Evolutionary conservation across 148 eudicot genomes (phyloP), one percentile per base, ranked within the genome.

Genomic region (Rhododendron williamsianum): DNA sequence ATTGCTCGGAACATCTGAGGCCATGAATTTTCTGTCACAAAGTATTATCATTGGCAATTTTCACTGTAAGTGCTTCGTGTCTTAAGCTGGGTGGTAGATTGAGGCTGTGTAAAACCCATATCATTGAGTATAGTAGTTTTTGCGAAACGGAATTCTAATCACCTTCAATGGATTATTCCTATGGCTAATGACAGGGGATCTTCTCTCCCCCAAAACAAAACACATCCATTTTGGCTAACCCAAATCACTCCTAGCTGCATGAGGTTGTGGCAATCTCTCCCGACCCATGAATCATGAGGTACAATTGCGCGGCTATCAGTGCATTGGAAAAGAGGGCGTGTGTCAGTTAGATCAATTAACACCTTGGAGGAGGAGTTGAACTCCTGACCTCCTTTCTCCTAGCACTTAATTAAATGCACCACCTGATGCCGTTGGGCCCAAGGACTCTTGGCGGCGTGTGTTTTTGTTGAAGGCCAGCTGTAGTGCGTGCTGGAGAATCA

Each of bases 1-100:
- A 58, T 48, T 87, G 82, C 90, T 90, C 21, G 97, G 89, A 54
- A 93, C 87, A 87, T 94, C 97, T 4, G 93, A 76, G 0, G 93
- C 87, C 89, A 89, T 93, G 89, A 92, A 91, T 85, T 87, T 92
- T 81, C 93, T 88, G 90, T 83, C 82, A 23, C 43, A 78, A 38
- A 36, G 35, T 4, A 4, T 36, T 21, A 23, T 83, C 54, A 73
- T 51, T 16, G 23, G 6, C 27, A 10, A 80, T 16, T 25, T 35
- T 45, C 49, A 48, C 30, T 78, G 48, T 15, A 71, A 13, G 38
- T 71, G 38, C 38, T 71, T 33, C 35, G 16, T 71, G 74, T 69
- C 72, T 69, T 69, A 69, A 69, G 30, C 30, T 67, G 13, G 73
- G 16, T 71, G 38, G 33, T 4, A 71, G 19, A 67, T 65, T 71